Conservation (phyloP, 805 yeast species). For the Kuraishia floccosa region DNA sequence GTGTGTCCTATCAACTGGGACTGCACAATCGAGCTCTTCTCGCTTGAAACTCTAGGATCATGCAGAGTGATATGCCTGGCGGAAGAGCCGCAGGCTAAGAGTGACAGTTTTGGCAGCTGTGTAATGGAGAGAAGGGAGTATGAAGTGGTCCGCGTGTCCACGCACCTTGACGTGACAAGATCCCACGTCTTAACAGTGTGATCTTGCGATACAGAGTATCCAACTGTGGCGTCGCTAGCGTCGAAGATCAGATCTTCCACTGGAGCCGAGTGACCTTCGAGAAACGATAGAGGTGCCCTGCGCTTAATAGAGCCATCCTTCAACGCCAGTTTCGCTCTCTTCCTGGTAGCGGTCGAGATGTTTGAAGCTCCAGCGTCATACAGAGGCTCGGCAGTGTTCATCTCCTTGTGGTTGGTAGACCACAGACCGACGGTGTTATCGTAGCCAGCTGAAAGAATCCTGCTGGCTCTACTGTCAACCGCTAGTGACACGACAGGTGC, state of each 20-base stretch:
- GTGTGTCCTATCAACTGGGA: slow-evolving; percentile 79
- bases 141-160: slow-evolving; percentile 82
- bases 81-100: slow-evolving; percentile 89
- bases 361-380: slow-evolving; percentile 27
- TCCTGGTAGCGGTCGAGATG: slow-evolving; percentile 71
- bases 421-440: slow-evolving; percentile 78
- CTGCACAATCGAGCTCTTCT: slow-evolving; percentile 49
- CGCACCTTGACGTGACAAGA: slow-evolving; percentile 71
- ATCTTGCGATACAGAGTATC: slow-evolving; percentile 91
- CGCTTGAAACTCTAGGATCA: slow-evolving; percentile 67
- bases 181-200: slow-evolving; percentile 97
- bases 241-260: slow-evolving; percentile 82
- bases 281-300: slow-evolving; percentile 67
- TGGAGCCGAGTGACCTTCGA: slow-evolving; percentile 78
- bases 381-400: slow-evolving; percentile 47
- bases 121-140: slow-evolving; percentile 72
- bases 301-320: slow-evolving; percentile 68
- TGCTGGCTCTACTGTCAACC: slow-evolving; percentile 36
- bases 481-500: slow-evolving; percentile 76
- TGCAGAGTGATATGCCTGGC: slow-evolving; percentile 95
- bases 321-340: slow-evolving; percentile 75
- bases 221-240: slow-evolving; percentile 62
- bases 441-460: slow-evolving; percentile 76
- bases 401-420: slow-evolving; percentile 81
- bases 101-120: slow-evolving; percentile 52